phyloP scores from a whole-genome alignment of 306 rosid genomes.

The Inga leiocalycina region DNA sequence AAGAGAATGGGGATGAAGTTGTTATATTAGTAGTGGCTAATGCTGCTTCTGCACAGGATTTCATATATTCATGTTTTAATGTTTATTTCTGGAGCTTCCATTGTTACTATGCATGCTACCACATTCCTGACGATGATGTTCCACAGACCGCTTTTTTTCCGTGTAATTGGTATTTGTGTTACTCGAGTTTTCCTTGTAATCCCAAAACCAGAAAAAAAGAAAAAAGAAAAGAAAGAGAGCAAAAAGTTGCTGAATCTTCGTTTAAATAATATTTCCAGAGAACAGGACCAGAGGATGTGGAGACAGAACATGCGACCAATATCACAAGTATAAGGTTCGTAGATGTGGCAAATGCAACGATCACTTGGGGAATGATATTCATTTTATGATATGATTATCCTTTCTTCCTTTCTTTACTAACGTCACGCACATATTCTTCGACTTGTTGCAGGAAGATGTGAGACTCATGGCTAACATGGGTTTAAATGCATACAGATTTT shows the following conservation, averaged over 20 bases:
- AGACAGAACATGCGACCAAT: constrained; percentile 35
- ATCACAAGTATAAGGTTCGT: constrained; percentile 43
- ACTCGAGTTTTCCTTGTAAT: neutral
- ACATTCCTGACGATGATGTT: no score
- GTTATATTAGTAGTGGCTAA: constrained; percentile 1
- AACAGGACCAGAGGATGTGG: constrained; percentile 32
- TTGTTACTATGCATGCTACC: neutral
- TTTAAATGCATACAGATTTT: constrained; percentile 31
- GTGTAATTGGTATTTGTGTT: neutral
- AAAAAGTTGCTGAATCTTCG: neutral
- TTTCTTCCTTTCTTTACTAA: neutral
- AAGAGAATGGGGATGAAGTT: no score
- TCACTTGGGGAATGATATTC: neutral
- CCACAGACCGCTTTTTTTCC: no score
- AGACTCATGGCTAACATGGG: constrained; percentile 31
- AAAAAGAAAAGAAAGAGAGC: no score
- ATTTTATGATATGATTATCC: neutral
- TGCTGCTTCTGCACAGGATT: neutral
- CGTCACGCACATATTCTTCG: neutral
- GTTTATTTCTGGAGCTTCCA: neutral
- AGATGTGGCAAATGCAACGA: neutral
- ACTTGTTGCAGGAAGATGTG: constrained; percentile 30
- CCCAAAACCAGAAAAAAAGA: neutral
- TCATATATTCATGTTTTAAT: neutral
- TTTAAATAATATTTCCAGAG: constrained; percentile 20